A percentile compares a stretch with the other conserved stretches of the same genome.
phyloP scores from a whole-genome alignment of 2,329 filamentous ascomycete species.

The Venturia effusa region DNA sequence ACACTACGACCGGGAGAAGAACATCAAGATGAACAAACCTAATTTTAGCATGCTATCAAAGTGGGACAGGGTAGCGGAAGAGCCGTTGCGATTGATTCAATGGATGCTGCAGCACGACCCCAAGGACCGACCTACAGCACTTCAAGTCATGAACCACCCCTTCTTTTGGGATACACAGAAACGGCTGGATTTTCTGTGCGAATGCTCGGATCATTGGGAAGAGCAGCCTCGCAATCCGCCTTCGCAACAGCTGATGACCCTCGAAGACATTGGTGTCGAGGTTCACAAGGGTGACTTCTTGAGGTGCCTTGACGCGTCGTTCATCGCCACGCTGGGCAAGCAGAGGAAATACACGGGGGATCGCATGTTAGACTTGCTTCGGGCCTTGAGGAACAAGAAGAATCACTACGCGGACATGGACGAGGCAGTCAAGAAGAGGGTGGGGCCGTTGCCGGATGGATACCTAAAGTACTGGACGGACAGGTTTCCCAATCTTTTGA shows the following conservation, averaged over 20 bases:
- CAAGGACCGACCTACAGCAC: conserved; percentile 57
- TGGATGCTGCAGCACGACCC: conserved; percentile 66
- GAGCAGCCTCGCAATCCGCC: conserved; percentile 80
- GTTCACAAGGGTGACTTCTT: conserved; percentile 67
- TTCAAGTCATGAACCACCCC: conserved; percentile 77
- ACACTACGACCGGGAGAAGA: conserved; percentile 75
- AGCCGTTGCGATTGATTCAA: conserved; percentile 76
- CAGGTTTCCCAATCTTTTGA: conserved; percentile 66
- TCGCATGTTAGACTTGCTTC: conserved; percentile 72
- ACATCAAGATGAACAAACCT: conserved; percentile 84
- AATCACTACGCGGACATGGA: conserved; percentile 98
- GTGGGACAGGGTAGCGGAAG: conserved; percentile 73
- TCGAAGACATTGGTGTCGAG: conserved; percentile 39
- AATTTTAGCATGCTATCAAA: conserved; percentile 60
- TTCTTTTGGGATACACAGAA: conserved; percentile 95
- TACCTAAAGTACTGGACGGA: conserved; percentile 78
- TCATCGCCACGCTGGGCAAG: conserved; percentile 82
- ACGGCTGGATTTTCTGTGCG: conserved; percentile 83
- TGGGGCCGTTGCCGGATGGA: conserved; percentile 66
- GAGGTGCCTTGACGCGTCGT: conserved; percentile 61
- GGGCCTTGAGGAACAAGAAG: conserved; percentile 87
- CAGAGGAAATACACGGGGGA: conserved; percentile 89
- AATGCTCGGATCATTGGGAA: conserved; percentile 94
- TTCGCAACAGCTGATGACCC: conserved; percentile 50
- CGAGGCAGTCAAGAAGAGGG: conserved; percentile 59